A percentile compares a stretch with the other conserved stretches of the same genome.
Conservation (phyloP, 129 eudicot species). For the Deinandra increscens region DNA sequence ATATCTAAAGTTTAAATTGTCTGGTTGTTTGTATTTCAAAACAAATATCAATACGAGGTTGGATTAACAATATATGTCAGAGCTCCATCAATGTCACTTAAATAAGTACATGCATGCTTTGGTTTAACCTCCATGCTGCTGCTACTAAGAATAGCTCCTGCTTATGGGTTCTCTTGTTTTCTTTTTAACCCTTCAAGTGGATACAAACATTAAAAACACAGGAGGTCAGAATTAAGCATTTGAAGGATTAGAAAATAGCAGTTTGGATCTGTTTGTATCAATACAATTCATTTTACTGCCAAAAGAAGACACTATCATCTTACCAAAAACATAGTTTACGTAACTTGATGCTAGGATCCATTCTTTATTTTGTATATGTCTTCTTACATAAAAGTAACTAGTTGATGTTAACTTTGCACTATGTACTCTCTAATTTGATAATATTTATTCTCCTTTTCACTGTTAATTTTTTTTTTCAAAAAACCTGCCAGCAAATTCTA, state of each 20-base stretch:
- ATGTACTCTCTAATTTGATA: slow-evolving; percentile 6
- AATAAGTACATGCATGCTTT: neutral
- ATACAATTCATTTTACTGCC: neutral
- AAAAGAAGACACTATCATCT: neutral
- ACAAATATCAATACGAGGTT: slow-evolving; percentile 1
- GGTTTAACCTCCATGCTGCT: slow-evolving; percentile 1
- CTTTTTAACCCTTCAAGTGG: slow-evolving; percentile 14
- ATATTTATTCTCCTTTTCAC: neutral
- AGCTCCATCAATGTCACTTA: neutral
- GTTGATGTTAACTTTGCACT: slow-evolving; percentile 18
- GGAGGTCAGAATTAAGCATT: slow-evolving; percentile 7
- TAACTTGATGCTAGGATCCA: neutral
- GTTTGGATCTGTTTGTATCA: slow-evolving; percentile 12
- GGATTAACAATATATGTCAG: neutral
- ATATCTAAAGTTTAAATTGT: neutral
- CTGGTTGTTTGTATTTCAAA: neutral
- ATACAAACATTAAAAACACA: neutral
- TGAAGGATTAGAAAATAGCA: slow-evolving; percentile 6
- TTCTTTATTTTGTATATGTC: neutral
- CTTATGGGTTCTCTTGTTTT: neutral
- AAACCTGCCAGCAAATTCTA: slow-evolving; percentile 70
- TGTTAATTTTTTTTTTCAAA: neutral
- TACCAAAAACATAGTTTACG: slow-evolving; percentile 5
- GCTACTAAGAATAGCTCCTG: slow-evolving; percentile 9
- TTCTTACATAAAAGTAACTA: neutral